phyloP scores from a whole-genome alignment of 2,329 filamentous ascomycete species.

The Exophiala sp. region DNA sequence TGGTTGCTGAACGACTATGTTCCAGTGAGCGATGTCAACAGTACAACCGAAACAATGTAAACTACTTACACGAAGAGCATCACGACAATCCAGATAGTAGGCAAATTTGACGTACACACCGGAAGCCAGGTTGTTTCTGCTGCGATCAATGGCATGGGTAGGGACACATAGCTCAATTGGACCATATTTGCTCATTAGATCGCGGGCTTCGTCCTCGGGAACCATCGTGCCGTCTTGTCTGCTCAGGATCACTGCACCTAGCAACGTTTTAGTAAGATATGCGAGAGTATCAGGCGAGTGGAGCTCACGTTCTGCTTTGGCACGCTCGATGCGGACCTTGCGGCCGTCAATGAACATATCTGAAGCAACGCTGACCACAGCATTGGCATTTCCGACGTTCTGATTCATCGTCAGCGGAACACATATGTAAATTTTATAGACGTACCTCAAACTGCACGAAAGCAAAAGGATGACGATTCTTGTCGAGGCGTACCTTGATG shows the following conservation, averaged over 20 bases:
- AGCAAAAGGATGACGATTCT: conserved; percentile 34
- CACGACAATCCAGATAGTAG: conserved; percentile 27
- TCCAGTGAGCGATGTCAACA: neutral
- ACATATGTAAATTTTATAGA: neutral
- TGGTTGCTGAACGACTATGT: conserved; percentile 19
- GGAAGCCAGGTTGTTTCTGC: conserved; percentile 4
- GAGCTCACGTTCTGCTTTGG: conserved; percentile 27
- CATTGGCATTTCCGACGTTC: conserved; percentile 30
- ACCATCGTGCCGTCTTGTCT: conserved; percentile 19
- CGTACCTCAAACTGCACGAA: conserved; percentile 39
- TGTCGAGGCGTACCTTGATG: conserved; percentile 35
- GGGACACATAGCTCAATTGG: conserved; percentile 18
- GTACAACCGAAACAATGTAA: neutral
- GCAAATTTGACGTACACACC: conserved; percentile 27
- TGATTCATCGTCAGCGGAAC: conserved; percentile 21
- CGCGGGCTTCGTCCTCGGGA: conserved; percentile 22
- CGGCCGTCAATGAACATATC: conserved; percentile 24
- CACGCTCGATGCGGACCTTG: conserved; percentile 25
- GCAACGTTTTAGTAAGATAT: conserved; percentile 4
- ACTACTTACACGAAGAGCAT: conserved; percentile 24
- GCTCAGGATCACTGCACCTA: conserved; percentile 26
- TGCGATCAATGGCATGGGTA: conserved; percentile 11
- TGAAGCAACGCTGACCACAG: conserved; percentile 24
- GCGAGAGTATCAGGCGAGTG: neutral
- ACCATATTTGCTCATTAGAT: conserved; percentile 23